phyloP scores from a whole-genome alignment of 306 rosid genomes.

The Ceratonia siliqua region DNA sequence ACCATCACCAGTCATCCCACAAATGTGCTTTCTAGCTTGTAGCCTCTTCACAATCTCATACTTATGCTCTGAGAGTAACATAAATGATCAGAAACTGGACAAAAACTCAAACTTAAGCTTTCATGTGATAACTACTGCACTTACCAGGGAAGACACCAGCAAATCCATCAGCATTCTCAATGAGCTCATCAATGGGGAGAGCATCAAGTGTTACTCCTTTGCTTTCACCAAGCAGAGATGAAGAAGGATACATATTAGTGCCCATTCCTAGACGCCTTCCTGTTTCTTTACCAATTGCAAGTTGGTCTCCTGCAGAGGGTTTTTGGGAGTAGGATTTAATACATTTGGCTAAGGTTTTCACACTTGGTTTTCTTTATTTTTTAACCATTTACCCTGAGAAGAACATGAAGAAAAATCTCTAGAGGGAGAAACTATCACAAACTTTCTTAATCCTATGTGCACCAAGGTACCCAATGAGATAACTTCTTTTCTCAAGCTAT shows the following conservation, averaged over 20 bases:
- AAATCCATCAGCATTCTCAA: constrained; percentile 81
- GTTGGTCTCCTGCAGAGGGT: constrained; percentile 65
- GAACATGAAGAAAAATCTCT: background rate
- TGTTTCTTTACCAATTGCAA: constrained; percentile 76
- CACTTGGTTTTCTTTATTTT: background rate
- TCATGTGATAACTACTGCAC: constrained; percentile 12
- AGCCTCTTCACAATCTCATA: constrained; percentile 76
- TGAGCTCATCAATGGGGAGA: constrained; percentile 68
- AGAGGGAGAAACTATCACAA: constrained; percentile 12
- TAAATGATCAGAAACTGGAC: constrained; percentile 3
- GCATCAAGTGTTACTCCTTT: constrained; percentile 43
- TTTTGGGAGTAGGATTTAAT: constrained; percentile 6
- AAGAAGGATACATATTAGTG: constrained; percentile 80
- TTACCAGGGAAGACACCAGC: constrained; percentile 86
- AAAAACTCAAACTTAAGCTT: background rate
- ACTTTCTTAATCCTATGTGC: background rate
- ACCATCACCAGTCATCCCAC: constrained; percentile 90
- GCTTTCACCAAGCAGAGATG: constrained; percentile 63
- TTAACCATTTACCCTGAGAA: background rate
- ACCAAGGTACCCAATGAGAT: background rate
- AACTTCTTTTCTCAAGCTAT: background rate
- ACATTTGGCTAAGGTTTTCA: background rate
- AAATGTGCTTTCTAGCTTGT: constrained; percentile 71
- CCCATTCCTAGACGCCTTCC: constrained; percentile 89
- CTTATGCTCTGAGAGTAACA: constrained; percentile 57